These are phyloP conservation scores for Heliamphora pulchella DNA, from an alignment of 179 eudicot genomes.

Conservation along the genomic window DNA sequence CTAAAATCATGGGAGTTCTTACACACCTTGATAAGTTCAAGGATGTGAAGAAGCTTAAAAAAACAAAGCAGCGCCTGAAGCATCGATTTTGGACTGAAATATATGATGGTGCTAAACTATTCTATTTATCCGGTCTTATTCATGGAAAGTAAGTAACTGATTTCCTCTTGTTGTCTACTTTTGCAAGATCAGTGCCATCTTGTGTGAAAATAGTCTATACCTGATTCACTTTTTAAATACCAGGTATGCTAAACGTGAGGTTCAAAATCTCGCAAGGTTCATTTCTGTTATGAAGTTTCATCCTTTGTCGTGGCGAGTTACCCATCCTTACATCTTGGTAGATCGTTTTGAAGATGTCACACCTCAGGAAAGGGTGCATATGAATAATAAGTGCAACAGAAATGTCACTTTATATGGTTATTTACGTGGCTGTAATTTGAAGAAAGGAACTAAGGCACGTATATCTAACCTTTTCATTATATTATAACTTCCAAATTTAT, in stretches of 20 bases:
- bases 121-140: slow-evolving; percentile 85
- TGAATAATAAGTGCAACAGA: slow-evolving; percentile 72
- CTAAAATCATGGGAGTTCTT: slow-evolving; percentile 95
- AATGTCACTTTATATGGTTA: slow-evolving; percentile 84
- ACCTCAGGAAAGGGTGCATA: slow-evolving; percentile 63
- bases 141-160: slow-evolving; percentile 73
- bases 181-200: neutral
- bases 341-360: slow-evolving; percentile 98
- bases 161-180: slow-evolving; percentile 2
- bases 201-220: neutral
- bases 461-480: slow-evolving; percentile 1
- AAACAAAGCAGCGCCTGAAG: slow-evolving; percentile 86
- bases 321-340: slow-evolving; percentile 81
- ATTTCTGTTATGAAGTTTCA: slow-evolving; percentile 87
- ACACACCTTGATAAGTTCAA: slow-evolving; percentile 88
- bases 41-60: slow-evolving; percentile 81
- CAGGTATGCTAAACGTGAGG: slow-evolving; percentile 82
- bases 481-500: neutral
- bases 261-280: slow-evolving; percentile 88
- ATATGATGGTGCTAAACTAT: slow-evolving; percentile 74
- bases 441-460: slow-evolving; percentile 77
- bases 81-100: slow-evolving; percentile 97
- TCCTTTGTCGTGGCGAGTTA: slow-evolving; percentile 70
- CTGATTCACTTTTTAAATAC: slow-evolving; percentile 13
- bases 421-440: slow-evolving; percentile 88